phyloP scores from a whole-genome alignment of 169 alveolate genomes.

The Toxoplasma gondii region DNA sequence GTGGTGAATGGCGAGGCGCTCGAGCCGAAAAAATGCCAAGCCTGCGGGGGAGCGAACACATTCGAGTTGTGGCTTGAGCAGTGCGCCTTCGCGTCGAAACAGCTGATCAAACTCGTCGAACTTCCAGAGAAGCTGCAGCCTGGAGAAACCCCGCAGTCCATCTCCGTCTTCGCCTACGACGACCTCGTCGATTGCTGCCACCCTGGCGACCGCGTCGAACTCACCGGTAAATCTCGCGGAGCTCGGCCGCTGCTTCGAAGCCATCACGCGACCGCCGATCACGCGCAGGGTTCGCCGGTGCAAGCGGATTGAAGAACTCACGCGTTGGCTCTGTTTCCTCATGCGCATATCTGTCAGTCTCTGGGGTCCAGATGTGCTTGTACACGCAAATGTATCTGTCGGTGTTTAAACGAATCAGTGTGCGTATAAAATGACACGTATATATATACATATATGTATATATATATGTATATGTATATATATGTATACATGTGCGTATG shows the following conservation, averaged over 20 bases:
- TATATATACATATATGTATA: not conserved
- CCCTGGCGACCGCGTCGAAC: constrained; percentile 98
- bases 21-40: constrained; percentile 94
- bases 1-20: constrained; percentile 94
- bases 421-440: too few species aligned
- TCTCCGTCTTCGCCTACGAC: constrained; percentile 90
- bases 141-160: constrained; percentile 92
- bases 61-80: constrained; percentile 93
- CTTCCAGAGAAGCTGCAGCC: constrained; percentile 92
- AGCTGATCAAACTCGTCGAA: constrained; percentile 94
- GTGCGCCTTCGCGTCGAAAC: constrained; percentile 94
- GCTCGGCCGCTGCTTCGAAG: too few species aligned
- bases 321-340: too few species aligned
- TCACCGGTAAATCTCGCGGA: constrained; percentile 86
- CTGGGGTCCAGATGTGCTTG: too few species aligned
- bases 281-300: not conserved
- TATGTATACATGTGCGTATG: not conserved
- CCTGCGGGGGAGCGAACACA: constrained; percentile 91
- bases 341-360: too few species aligned
- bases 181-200: constrained; percentile 93
- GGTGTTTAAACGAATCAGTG: too few species aligned
- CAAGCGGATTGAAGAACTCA: not conserved
- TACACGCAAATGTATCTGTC: too few species aligned
- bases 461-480: not conserved
- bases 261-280: too few species aligned